A percentile compares a stretch with the other conserved stretches of the same genome.
phyloP scores from a whole-genome alignment of 345 rosid genomes.

The Eutrema japonicum region DNA sequence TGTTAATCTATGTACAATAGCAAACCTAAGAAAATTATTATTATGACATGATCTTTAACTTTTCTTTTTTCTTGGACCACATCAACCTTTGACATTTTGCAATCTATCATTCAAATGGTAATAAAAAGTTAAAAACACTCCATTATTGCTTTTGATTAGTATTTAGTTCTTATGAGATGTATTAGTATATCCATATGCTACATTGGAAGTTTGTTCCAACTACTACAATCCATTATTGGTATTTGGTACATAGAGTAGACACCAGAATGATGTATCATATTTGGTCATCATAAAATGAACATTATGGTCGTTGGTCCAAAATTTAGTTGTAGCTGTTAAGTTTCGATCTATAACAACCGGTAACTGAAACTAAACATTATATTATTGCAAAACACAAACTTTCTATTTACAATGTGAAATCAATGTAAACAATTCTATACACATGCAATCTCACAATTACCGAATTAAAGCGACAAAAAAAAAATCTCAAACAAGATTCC shows the following conservation, averaged over 20 bases:
- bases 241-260: slow-evolving; percentile 18
- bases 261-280: slow-evolving; percentile 23
- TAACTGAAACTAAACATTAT: neutral
- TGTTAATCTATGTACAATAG: neutral
- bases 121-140: neutral
- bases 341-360: slow-evolving; percentile 14
- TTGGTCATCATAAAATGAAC: slow-evolving; percentile 16
- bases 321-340: neutral
- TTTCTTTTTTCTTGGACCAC: neutral
- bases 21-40: neutral
- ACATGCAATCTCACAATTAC: slow-evolving; percentile 34
- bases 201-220: slow-evolving; percentile 30
- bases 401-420: slow-evolving; percentile 33
- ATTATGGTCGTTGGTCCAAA: slow-evolving; percentile 21
- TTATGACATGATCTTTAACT: neutral
- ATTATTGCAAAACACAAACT: neutral
- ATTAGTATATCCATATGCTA: slow-evolving; percentile 7
- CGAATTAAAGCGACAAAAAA: neutral
- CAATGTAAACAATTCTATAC: slow-evolving; percentile 25
- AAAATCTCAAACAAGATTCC: slow-evolving; percentile 16
- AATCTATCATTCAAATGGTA: neutral
- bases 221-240: slow-evolving; percentile 31
- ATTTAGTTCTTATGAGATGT: neutral
- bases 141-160: neutral
- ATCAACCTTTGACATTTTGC: slow-evolving; percentile 9